A percentile compares a stretch with the other conserved stretches of the same genome.
These are phyloP conservation scores for Sambucus nigra DNA, from an alignment of 129 eudicot species.

Conservation along the genomic window DNA sequence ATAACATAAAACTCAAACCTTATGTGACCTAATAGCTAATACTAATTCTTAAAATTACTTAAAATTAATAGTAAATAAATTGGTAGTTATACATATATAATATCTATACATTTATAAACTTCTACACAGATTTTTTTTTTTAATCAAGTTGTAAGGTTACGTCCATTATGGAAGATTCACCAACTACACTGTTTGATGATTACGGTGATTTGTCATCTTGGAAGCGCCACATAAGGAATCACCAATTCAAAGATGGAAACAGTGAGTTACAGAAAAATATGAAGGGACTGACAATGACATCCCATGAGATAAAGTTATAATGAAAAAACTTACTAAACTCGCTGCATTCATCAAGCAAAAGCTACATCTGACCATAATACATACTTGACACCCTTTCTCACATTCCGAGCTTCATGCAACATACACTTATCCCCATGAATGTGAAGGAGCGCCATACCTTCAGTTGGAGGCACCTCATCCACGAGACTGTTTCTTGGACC, in stretches of 20 bases:
- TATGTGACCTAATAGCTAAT: no score
- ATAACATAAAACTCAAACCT: no score
- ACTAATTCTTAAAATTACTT: no score
- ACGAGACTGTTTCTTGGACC: conserved; percentile 74
- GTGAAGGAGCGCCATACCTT: conserved; percentile 94
- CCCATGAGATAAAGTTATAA: not conserved
- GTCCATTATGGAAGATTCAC: no score
- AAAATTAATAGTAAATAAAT: no score
- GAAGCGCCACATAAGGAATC: not conserved
- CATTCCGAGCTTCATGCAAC: no score
- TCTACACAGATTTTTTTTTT: no score
- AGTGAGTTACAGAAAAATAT: not conserved
- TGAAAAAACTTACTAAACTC: not conserved
- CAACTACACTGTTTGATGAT: not conserved
- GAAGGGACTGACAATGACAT: not conserved
- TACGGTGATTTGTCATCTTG: not conserved
- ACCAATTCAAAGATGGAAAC: not conserved
- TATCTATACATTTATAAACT: no score
- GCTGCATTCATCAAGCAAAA: conserved; percentile 43
- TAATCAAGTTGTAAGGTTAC: not conserved
- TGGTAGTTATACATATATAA: no score
- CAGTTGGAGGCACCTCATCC: conserved; percentile 85
- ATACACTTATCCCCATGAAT: conserved; percentile 84
- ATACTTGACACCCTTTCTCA: conserved; percentile 72
- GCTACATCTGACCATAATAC: conserved; percentile 81